Evolutionary conservation across 2,329 filamentous ascomycete genomes (phyloP).

Genomic region (Pseudogymnoascus sp.): DNA sequence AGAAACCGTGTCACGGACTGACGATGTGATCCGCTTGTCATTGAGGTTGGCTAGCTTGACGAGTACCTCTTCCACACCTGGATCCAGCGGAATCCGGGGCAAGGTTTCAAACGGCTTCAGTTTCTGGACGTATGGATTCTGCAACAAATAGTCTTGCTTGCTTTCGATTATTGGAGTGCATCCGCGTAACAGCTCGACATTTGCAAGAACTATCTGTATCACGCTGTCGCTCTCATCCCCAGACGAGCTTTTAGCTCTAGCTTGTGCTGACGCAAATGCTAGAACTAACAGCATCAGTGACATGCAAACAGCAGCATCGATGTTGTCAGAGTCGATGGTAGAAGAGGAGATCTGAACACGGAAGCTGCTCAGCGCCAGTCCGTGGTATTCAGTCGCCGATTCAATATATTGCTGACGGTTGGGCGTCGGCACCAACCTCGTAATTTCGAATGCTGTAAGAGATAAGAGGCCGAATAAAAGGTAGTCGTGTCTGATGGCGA

Average conservation of each 20-base stretch:
- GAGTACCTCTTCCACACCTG: conserved; percentile 6
- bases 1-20: neutral
- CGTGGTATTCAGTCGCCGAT: conserved; percentile 16
- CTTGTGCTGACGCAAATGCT: conserved; percentile 16
- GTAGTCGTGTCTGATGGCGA: conserved; percentile 15
- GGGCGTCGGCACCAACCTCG: conserved; percentile 1
- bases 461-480: conserved; percentile 16
- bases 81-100: conserved; percentile 11
- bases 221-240: neutral
- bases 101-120: conserved; percentile 14
- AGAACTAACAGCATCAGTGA: conserved; percentile 18
- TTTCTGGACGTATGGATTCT: conserved; percentile 16
- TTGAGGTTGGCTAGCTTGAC: conserved; percentile 12
- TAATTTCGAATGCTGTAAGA: conserved; percentile 16
- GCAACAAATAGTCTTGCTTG: conserved; percentile 12
- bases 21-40: conserved; percentile 12
- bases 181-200: conserved; percentile 16
- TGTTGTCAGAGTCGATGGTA: conserved; percentile 6
- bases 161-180: conserved; percentile 13
- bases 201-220: conserved; percentile 14
- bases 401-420: conserved; percentile 12
- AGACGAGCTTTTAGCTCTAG: neutral
- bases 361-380: conserved; percentile 13
- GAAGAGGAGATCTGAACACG: conserved; percentile 12
- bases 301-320: conserved; percentile 15